Conservation (phyloP, 1,139 yeast genomes). For the Taphrina betulina region DNA sequence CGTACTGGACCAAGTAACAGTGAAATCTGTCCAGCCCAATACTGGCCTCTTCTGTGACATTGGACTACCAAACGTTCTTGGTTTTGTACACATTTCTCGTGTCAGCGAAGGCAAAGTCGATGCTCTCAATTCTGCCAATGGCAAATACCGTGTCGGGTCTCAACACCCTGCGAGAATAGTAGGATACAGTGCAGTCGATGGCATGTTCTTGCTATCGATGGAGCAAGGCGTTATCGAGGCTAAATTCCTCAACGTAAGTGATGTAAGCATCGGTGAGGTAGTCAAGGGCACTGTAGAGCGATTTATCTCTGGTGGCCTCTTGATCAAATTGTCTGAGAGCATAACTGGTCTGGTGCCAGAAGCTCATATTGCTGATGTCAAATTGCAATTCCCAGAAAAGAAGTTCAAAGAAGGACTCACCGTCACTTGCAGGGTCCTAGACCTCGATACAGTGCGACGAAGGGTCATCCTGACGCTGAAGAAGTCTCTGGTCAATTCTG, state of each 20-base stretch:
- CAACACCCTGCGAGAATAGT: conserved; percentile 73
- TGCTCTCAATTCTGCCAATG: conserved; percentile 45
- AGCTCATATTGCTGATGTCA: conserved; percentile 78
- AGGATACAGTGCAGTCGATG: conserved; percentile 67
- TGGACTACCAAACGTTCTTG: conserved; percentile 55
- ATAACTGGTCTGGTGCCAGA: conserved; percentile 73
- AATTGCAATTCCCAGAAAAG: conserved; percentile 83
- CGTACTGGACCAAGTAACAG: conserved; percentile 57
- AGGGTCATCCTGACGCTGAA: conserved; percentile 68
- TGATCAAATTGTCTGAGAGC: conserved; percentile 61
- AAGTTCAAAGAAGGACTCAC: conserved; percentile 81
- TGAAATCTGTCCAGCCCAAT: conserved; percentile 53
- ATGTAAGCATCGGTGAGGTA: conserved; percentile 72
- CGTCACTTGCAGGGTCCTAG: conserved; percentile 63
- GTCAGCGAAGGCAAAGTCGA: conserved; percentile 55
- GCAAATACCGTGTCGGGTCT: conserved; percentile 58
- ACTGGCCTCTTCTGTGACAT: conserved; percentile 49
- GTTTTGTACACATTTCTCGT: conserved; percentile 73
- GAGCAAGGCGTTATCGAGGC: conserved; percentile 64
- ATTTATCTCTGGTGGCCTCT: conserved; percentile 69
- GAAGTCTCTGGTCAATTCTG: conserved; percentile 71
- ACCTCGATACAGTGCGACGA: conserved; percentile 46
- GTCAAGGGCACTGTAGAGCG: conserved; percentile 57
- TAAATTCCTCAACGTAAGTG: conserved; percentile 63
- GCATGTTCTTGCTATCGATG: conserved; percentile 63